A percentile compares a stretch with the other conserved stretches of the same genome.
These are phyloP conservation scores for Aureobasidium subglaciale DNA, from an alignment of 2,329 filamentous ascomycete genomes.

Conservation along the genomic window DNA sequence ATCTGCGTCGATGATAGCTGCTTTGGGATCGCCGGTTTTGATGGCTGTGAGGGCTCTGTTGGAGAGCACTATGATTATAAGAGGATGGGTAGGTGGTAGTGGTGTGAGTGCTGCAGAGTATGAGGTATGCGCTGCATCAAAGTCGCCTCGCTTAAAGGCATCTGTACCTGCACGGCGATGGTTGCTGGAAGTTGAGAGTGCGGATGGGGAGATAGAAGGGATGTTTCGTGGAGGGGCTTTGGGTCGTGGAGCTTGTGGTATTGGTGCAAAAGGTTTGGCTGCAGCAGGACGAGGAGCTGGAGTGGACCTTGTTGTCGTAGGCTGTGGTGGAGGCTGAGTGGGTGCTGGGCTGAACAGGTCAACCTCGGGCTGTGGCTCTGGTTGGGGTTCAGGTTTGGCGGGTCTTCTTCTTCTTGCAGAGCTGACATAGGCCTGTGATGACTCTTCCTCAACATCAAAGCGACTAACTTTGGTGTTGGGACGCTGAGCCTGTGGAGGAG, in stretches of 20 bases:
- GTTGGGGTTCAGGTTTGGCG: constrained; percentile 31
- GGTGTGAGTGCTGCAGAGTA: constrained; percentile 71
- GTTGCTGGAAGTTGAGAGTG: constrained; percentile 67
- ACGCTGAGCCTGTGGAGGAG: constrained; percentile 30
- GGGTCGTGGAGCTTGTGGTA: constrained; percentile 30
- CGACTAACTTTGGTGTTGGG: constrained; percentile 57
- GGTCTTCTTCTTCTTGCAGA: constrained; percentile 72
- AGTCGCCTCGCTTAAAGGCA: constrained; percentile 92
- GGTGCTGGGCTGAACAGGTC: constrained; percentile 29
- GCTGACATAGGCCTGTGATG: constrained; percentile 77
- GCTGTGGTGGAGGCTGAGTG: neutral
- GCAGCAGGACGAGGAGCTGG: constrained; percentile 1
- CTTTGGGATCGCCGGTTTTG: constrained; percentile 87
- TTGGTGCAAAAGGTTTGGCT: constrained; percentile 22
- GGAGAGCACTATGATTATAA: constrained; percentile 80
- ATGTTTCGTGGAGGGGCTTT: constrained; percentile 51
- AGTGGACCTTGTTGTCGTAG: constrained; percentile 2
- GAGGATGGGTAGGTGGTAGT: constrained; percentile 70
- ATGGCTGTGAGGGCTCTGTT: constrained; percentile 86
- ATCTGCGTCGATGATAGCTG: constrained; percentile 78
- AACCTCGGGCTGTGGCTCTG: constrained; percentile 27
- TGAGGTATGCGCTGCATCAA: constrained; percentile 72
- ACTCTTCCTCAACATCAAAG: constrained; percentile 70
- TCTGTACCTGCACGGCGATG: constrained; percentile 75
- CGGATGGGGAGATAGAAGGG: constrained; percentile 61